Evolutionary conservation across 306 rosid genomes (phyloP), one percentile per base, ranked within the genome.

Genomic region (Vigna angularis): DNA sequence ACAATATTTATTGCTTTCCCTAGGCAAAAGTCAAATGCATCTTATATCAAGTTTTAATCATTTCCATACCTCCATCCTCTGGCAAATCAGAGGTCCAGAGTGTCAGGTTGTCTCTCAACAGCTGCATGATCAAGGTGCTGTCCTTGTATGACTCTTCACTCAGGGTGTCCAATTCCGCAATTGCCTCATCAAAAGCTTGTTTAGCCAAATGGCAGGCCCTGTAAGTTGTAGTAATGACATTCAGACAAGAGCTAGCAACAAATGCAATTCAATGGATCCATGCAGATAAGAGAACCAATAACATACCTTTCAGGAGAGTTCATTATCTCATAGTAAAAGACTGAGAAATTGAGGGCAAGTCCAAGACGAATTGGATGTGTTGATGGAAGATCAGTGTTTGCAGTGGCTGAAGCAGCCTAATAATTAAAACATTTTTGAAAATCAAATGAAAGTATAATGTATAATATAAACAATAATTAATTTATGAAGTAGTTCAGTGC

Each of bases 51-150:
- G 42, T 65, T 6, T 70, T 38, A 14, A 22, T 57, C 57, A 62
- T 76, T 57, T 36, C 34, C 26, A 26, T 91, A 94, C 98, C 98
- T 89, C 98, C 98, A 83, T 94, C 97, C 88, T 94, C 98, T 40
- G 98, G 98, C 84, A 94, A 94, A 86, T 94, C 98, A 7, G 98
- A 94, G 88, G 97, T 94, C 98, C 98, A 94, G 73, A 94, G 97
- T 66, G 98, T 94, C 73, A 94, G 92, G 84, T 94, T 94, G 87
- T 94, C 98, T 90, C 98, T 94, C 90, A 94, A 86, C 86, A 94
- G 80, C 85, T 94, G 98, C 98, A 94, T 94, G 74, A 94, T 94
- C 85, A 92, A 89, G 83, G 98, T 94, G 87, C 98, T 94, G 78
- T 94, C 98, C 88, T 94, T 94, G 88, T 94, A 92, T 49, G 98